Percentiles rank a stretch among this genome's conserved stretches.
Conservation (phyloP, 2,329 filamentous ascomycete genomes). For the Emmonsia crescens region DNA sequence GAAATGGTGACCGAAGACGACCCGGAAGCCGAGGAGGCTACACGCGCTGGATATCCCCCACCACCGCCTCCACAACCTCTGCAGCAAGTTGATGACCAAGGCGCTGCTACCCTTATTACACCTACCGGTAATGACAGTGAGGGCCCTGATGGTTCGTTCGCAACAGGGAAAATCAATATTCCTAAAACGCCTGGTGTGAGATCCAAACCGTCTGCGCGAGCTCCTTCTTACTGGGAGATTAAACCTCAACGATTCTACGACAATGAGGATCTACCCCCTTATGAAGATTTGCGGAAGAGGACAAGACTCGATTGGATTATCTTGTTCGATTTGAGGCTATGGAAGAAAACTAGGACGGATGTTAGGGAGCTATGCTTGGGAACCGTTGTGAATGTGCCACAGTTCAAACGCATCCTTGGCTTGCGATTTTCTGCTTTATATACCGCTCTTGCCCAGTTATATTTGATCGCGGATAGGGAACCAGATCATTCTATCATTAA, state of each 20-base stretch:
- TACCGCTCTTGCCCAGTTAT: constrained; percentile 84
- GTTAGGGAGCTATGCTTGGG: constrained; percentile 90
- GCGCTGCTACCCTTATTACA: neutral
- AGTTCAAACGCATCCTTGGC: constrained; percentile 90
- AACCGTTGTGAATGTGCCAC: constrained; percentile 86
- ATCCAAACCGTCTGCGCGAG: constrained; percentile 35
- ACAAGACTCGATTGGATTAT: constrained; percentile 91
- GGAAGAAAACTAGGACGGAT: constrained; percentile 89
- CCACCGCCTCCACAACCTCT: constrained; percentile 39
- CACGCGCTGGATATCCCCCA: constrained; percentile 62
- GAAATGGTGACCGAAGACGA: constrained; percentile 51
- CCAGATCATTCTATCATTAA: constrained; percentile 99
- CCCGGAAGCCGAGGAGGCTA: constrained; percentile 65
- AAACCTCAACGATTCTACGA: constrained; percentile 58
- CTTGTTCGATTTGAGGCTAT: constrained; percentile 85
- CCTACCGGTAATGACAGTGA: constrained; percentile 3
- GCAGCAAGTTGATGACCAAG: constrained; percentile 29
- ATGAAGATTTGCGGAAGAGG: constrained; percentile 81
- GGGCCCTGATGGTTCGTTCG: too few relatives aligned
- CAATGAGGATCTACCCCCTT: constrained; percentile 52
- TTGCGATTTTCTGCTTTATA: constrained; percentile 92
- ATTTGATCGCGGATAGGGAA: constrained; percentile 89
- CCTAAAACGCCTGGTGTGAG: constrained; percentile 63
- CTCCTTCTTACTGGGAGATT: constrained; percentile 73
- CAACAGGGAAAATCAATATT: constrained; percentile 44